Evolutionary conservation across 1,284 basidiomycete species (phyloP).

Genomic region (Chondrostereum purpureum): DNA sequence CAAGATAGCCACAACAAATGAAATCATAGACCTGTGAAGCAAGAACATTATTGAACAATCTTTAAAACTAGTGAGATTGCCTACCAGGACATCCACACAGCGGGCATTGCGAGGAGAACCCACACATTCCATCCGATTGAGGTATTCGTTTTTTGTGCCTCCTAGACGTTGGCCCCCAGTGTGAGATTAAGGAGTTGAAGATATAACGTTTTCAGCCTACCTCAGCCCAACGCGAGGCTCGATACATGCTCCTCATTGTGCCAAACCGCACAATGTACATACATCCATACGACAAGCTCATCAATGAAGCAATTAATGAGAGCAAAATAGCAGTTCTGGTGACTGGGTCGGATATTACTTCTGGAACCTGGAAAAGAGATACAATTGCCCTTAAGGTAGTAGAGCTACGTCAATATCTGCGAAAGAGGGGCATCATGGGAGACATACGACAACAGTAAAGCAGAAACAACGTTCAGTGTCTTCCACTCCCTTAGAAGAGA

Average conservation of each 20-base stretch:
- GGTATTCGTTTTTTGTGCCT: slow-evolving; percentile 59
- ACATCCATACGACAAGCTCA: slow-evolving; percentile 72
- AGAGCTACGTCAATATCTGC: slow-evolving; percentile 1
- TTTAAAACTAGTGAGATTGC: slow-evolving; percentile 9
- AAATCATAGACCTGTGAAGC: slow-evolving; percentile 52
- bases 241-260: slow-evolving; percentile 73
- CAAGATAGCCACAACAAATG: slow-evolving; percentile 62
- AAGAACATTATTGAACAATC: slow-evolving; percentile 9
- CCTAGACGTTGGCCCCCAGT: slow-evolving; percentile 24
- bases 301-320: slow-evolving; percentile 62
- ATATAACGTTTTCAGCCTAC: slow-evolving; percentile 27
- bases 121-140: slow-evolving; percentile 75
- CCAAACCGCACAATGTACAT: slow-evolving; percentile 72
- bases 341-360: slow-evolving; percentile 55
- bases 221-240: slow-evolving; percentile 72
- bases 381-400: slow-evolving; percentile 53
- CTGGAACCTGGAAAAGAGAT: slow-evolving; percentile 64
- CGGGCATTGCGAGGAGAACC: slow-evolving; percentile 70
- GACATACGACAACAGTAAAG: slow-evolving; percentile 60
- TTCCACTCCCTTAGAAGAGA: slow-evolving; percentile 70
- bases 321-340: slow-evolving; percentile 61
- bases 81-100: slow-evolving; percentile 69
- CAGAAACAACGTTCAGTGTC: slow-evolving; percentile 70
- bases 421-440: slow-evolving; percentile 4
- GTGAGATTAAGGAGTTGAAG: neutral